Evolutionary conservation across 2,329 filamentous ascomycete genomes (phyloP), one percentile per base, ranked within the genome.

Genomic region (Penicillium sp.): DNA sequence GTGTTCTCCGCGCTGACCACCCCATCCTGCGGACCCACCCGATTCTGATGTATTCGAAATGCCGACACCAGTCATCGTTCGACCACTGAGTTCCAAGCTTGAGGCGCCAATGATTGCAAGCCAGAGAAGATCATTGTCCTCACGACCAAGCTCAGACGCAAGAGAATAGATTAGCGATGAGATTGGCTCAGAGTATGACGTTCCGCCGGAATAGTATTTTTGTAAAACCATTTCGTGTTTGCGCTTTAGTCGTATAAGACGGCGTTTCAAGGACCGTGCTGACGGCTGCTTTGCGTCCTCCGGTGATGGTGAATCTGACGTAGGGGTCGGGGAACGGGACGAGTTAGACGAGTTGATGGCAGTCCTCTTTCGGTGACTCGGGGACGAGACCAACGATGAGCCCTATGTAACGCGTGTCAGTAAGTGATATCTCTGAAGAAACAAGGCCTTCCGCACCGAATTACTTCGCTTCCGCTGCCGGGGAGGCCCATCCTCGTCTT

Each of bases 51-150:
- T 82, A 73, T 84, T 88, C 64, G 78, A 87, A 62, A 74, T 78
- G 17, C 90, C 89, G 34, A 95, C 83, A 25, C 92, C 92, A 12
- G 90, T 89, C 47, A 90, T 91, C 20, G 91, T 94, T 57, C 91
- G 88, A 15, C 93, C 93, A 66, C 95, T 96, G 0, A 97, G 84
- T 73, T 97, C 93, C 77, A 96, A 88, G 15, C 92, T 96, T n/a
- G 90, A 92, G 38, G 96, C 91, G 5, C 95, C 95, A 28, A 99
- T 91, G 70, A 98, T 96, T 5, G 92, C 88, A 59, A 96, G 84
- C 95, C 95, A 99, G 14, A 99, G 83, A 22, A 98, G 82, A 69
- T 99, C 93, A 69, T 98, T 99, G 75, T 98, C 94, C 81, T 98
- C 95, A 55, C 93, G 90, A 63, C 95, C 95, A 6, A 99, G 86